Evolutionary conservation across 2,329 filamentous ascomycete species (phyloP), one percentile per base, ranked within the genome.

Genomic region (Cladosporium colombiae): DNA sequence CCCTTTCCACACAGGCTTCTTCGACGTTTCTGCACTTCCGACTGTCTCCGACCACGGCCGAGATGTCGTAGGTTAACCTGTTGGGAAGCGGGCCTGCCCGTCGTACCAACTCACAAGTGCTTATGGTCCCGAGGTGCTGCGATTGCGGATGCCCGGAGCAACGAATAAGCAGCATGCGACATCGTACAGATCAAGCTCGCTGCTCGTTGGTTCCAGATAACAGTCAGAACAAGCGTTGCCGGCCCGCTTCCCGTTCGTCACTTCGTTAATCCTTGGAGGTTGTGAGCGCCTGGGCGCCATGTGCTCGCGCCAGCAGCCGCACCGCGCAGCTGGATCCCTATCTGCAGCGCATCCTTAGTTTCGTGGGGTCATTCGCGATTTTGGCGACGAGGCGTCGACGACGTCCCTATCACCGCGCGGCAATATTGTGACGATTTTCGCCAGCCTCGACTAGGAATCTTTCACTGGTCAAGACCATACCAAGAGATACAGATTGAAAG

Each of bases 161-260:
- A 57, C 55, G 21, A 57, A n/a, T 57, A n/a, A 33, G 23, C 14
- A 27, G 31, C 29, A 35, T 18, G 31, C 21, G 29, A 33, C 7
- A 14, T 13, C 8, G n/a, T 57, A 23, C 29, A 57, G 21, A 35
- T 57, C 55, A 31, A 29, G 27, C 52, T 56, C 29, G 31, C 55
- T 57, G 18, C 55, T 57, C 55, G 55, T 57, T 57, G 55, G 55
- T 57, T 27, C n/a, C 33, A 35, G 55, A 57, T 57, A 57, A 57
- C 55, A 57, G 55, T 37, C n/a, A 35, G 33, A 37, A 37, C 16
- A 57, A 57, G 55, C 55, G 29, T 35, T 33, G 29, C 55, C 55
- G 55, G 55, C 55, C 55, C 55, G 55, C 33, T 7, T 14, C 31
- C 55, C 55, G 55, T 40, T 57, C 55, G 55, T 57, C 55, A 57